phyloP scores from a whole-genome alignment of 2,329 filamentous ascomycete genomes.

The Colletotrichum chlorophyti region DNA sequence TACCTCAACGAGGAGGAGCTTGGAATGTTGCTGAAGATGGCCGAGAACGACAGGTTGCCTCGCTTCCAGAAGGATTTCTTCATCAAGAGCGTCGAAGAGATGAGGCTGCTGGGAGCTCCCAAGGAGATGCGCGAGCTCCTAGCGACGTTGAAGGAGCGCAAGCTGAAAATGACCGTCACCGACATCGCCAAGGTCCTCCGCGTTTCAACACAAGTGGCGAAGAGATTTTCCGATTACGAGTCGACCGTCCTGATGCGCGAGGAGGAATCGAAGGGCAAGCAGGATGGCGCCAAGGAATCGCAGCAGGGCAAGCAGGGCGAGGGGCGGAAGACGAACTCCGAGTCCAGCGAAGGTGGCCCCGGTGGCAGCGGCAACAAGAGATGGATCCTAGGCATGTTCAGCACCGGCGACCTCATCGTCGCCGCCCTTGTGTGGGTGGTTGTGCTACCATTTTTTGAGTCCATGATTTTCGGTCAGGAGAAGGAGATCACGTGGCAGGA shows the following conservation, averaged over 20 bases:
- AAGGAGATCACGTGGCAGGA: conserved; percentile 97
- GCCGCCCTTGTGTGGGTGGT: conserved; percentile 51
- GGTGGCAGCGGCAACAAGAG: conserved; percentile 30
- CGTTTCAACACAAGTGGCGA: conserved; percentile 63
- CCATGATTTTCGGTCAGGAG: conserved; percentile 48
- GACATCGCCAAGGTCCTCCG: conserved; percentile 66
- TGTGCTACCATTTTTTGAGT: conserved; percentile 49
- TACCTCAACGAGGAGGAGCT: conserved; percentile 53
- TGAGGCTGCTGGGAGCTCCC: conserved; percentile 75
- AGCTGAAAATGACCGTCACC: conserved; percentile 41
- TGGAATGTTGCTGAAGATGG: conserved; percentile 62
- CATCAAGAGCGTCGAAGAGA: conserved; percentile 63
- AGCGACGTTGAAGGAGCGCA: conserved; percentile 62
- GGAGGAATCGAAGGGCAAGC: conserved; percentile 20
- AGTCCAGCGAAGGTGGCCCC: conserved; percentile 15
- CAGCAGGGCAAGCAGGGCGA: conserved; percentile 37
- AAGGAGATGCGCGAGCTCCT: conserved; percentile 67
- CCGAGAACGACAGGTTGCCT: conserved; percentile 65
- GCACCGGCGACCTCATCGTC: conserved; percentile 52
- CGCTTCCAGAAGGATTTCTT: conserved; percentile 66
- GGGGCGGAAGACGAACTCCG: conserved; percentile 10
- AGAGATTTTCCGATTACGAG: conserved; percentile 39
- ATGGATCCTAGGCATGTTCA: conserved; percentile 30
- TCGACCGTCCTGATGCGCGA: conserved; percentile 21
- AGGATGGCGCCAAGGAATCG: conserved; percentile 25